Evolutionary conservation across 2,329 filamentous ascomycete genomes (phyloP), one percentile per base, ranked within the genome.

Genomic region (Colletotrichum musae): DNA sequence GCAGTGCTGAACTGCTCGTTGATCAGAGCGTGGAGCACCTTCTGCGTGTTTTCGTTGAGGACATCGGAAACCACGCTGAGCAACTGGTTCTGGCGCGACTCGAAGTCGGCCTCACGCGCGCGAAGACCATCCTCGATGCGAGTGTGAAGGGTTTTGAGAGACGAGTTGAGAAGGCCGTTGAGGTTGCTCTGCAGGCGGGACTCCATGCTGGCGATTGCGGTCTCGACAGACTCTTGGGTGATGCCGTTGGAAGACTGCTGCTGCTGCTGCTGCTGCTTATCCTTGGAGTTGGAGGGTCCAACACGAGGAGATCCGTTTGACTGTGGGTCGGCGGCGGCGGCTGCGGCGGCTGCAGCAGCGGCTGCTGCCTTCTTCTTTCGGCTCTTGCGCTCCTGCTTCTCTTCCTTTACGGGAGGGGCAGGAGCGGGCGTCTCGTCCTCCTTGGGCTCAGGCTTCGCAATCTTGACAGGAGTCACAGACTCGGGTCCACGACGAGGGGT

Each of bases 21-120:
- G 58, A 97, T 91, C 73, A 97, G 93, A 70, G 90, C 91, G 70
- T 90, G 86, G 45, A 98, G 86, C 24, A 93, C 93, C 75, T 92
- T 91, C 79, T 91, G 86, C 21, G 88, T 90, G 76, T 90, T 91
- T 70, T 87, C 85, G 72, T 88, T 89, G 56, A 92, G 83, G 41
- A 90, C 88, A 41, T 87, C 82, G 5, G 87, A 89, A 45, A 90
- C 87, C 77, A 88, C 84, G 70, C 88, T 85, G 50, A 90, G 81
- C 18, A 90, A 80, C 73, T 86, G 85, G 18, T 85, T 79, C 75
- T 89, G 87, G 68, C 85, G 85, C 72, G 82, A 78, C 67, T 85
- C 83, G 74, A 89, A 89, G 68, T 82, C 84, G 56, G 83, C 80
- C 64, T 88, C 86, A 13, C 87, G 84, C 47, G 78, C 77, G 52